Evolutionary conservation across 2,329 filamentous ascomycete genomes (phyloP), one percentile per base, ranked within the genome.

Genomic region (Falciphora oryzae): DNA sequence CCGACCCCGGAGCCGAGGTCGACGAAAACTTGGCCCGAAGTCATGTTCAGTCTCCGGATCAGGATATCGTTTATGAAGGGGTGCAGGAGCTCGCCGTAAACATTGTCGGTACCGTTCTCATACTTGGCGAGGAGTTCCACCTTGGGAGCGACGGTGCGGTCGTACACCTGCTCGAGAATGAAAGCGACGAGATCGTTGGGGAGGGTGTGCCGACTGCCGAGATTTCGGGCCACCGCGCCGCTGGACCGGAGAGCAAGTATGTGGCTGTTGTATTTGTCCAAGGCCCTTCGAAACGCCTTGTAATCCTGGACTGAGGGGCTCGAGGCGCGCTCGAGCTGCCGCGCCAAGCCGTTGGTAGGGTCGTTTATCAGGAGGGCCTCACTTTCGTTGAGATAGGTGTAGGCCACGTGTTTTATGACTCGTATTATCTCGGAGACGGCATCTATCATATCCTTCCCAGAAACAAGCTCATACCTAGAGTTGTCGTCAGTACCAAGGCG

Each of bases 1-100:
- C 94, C 95, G 22, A 98, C 95, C 35, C 95, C 95, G 2, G 94
- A 98, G 61, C 95, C 95, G 18, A 99, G 83, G 73, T 99, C 95
- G 66, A 99, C 89, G 74, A 99, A 98, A 53, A 96, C 87, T 70
- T 96, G 90, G 62, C 89, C 85, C 0, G 91, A 94, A 66, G 86
- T 93, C 75, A 98, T 86, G 59, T 86, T 82, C 3, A 90, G 90
- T 74, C 92, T 85, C 69, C 88, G 82, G 22, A 88, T 85, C 70
- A 99, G 88, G 66, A 98, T 92, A 65, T 89, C 86, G 67, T 89
- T 90, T 68, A 95, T 85, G 73, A 99, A 96, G 1, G 89, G 88
- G 27, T 93, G 90, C 35, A 95, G 82, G 31, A 99, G 85, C 75
- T 99, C 95, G 73, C 95, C 95, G 73, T 99, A 99, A 56, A 96